Evolutionary conservation across 208 protist species (phyloP).

Genomic region (Acanthamoeba sp.): DNA sequence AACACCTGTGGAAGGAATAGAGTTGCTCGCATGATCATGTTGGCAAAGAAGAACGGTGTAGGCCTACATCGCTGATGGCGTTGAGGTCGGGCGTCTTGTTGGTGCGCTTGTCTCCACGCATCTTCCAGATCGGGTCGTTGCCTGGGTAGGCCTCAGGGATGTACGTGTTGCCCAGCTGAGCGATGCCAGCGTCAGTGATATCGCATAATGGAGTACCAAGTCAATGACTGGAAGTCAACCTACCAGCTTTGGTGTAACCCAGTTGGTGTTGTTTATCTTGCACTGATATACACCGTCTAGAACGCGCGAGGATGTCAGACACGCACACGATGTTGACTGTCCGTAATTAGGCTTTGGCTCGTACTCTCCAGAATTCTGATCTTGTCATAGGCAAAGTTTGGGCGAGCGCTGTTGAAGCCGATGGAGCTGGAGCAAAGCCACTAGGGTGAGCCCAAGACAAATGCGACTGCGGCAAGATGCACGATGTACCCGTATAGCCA

Average conservation of each 20-base stretch:
- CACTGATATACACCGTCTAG: not conserved
- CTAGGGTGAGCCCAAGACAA: no score
- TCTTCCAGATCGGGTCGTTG: slow-evolving; percentile 19
- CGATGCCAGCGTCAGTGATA: not conserved
- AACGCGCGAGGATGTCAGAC: no score
- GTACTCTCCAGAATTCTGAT: no score
- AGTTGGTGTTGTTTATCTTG: slow-evolving; percentile 14
- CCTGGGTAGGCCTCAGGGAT: not conserved
- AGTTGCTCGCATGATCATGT: no score
- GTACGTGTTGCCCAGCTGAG: not conserved
- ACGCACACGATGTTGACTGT: no score
- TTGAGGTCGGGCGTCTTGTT: slow-evolving; percentile 64
- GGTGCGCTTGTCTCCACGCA: slow-evolving; percentile 3
- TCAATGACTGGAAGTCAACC: no score
- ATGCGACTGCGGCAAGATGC: no score
- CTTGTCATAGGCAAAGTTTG: not conserved
- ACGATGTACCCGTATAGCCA: slow-evolving; percentile 34
- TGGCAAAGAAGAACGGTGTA: no score
- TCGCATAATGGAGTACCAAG: no score
- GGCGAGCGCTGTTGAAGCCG: not conserved
- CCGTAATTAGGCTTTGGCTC: not conserved
- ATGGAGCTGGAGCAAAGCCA: not conserved
- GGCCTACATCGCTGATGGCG: slow-evolving; percentile 24
- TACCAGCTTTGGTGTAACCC: no score
- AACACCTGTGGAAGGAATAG: no score